Evolutionary conservation across 495 filamentous ascomycete genomes (phyloP).

Genomic region (Hypoxylon lienhwacheense): DNA sequence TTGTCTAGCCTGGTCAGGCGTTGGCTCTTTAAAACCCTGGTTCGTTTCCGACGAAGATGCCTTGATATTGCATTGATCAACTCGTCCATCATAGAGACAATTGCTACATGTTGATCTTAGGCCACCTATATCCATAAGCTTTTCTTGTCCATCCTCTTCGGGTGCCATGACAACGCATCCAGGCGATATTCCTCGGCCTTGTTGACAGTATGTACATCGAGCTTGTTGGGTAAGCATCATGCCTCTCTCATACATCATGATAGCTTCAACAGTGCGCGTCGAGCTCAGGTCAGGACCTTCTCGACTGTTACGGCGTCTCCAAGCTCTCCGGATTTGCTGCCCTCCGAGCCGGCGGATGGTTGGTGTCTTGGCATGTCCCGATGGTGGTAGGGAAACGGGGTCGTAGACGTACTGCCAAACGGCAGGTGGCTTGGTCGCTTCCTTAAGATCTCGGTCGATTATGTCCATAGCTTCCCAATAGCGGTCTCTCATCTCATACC

Average conservation of each 20-base stretch:
- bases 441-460: slow-evolving; percentile 19
- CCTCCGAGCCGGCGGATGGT: slow-evolving; percentile 15
- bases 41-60: slow-evolving; percentile 4
- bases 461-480: slow-evolving; percentile 32
- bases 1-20: slow-evolving; percentile 18
- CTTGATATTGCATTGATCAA: slow-evolving; percentile 10
- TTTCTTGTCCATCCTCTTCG: background rate
- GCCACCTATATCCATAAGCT: background rate
- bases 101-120: slow-evolving; percentile 21
- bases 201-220: slow-evolving; percentile 19
- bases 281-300: slow-evolving; percentile 12
- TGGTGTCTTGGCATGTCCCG: slow-evolving; percentile 11
- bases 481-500: slow-evolving; percentile 31
- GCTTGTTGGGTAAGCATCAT: slow-evolving; percentile 16
- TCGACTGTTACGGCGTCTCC: slow-evolving; percentile 23
- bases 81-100: slow-evolving; percentile 18
- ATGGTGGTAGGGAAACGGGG: slow-evolving; percentile 29
- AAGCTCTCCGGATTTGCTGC: slow-evolving; percentile 22
- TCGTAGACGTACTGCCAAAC: slow-evolving; percentile 34
- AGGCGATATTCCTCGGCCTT: slow-evolving; percentile 18
- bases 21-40: slow-evolving; percentile 15
- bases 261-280: slow-evolving; percentile 19
- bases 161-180: slow-evolving; percentile 16
- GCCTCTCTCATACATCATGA: slow-evolving; percentile 31
- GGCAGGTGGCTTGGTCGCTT: slow-evolving; percentile 16